These are phyloP conservation scores for Pneumocystis carinii DNA, from an alignment of 1,139 yeast genomes.

Conservation along the genomic window DNA sequence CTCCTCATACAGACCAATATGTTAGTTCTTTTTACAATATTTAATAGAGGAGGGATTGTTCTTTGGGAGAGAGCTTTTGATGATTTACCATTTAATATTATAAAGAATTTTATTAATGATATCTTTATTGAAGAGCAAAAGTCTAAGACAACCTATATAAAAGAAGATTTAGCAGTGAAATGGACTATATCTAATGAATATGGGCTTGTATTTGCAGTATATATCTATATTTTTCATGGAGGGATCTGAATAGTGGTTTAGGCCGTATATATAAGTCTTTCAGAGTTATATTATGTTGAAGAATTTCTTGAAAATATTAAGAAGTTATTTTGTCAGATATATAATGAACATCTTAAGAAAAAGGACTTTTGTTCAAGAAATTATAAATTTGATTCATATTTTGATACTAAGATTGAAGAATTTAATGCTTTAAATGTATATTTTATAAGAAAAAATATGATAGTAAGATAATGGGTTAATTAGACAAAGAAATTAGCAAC, in stretches of 20 bases:
- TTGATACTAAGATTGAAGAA: slow-evolving; percentile 23
- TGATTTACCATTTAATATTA: slow-evolving; percentile 30
- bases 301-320: slow-evolving; percentile 24
- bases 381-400: slow-evolving; percentile 22
- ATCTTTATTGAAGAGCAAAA: slow-evolving; percentile 30
- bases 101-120: slow-evolving; percentile 38
- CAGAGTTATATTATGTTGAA: slow-evolving; percentile 25
- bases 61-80: slow-evolving; percentile 36
- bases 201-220: slow-evolving; percentile 24
- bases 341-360: slow-evolving; percentile 18
- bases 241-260: neutral
- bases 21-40: slow-evolving; percentile 43
- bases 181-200: slow-evolving; percentile 24
- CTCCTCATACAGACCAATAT: slow-evolving; percentile 19
- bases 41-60: slow-evolving; percentile 45
- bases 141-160: slow-evolving; percentile 14
- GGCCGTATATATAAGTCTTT: slow-evolving; percentile 25
- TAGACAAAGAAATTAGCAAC: slow-evolving; percentile 11
- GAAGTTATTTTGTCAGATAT: slow-evolving; percentile 23
- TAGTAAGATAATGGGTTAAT: neutral
- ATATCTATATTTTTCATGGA: neutral
- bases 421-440: slow-evolving; percentile 12
- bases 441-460: neutral
- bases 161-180: slow-evolving; percentile 27
- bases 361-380: slow-evolving; percentile 15